phyloP scores from a whole-genome alignment of 805 yeast species.

The Groenewaldozyma salmanticensis region DNA sequence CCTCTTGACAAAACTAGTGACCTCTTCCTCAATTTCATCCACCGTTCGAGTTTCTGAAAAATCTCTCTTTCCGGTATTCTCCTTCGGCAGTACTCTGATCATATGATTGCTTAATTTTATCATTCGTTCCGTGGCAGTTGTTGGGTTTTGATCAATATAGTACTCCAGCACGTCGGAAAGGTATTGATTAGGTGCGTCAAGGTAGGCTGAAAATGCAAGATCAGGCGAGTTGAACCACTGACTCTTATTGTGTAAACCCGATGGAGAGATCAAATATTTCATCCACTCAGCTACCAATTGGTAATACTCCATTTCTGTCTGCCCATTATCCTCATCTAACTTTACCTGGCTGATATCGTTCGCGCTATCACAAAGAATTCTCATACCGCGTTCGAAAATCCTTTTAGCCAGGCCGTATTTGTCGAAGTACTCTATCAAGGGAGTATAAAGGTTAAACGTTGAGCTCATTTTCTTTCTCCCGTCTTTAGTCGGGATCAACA shows the following conservation, averaged over 20 bases:
- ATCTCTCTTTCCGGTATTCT: background rate
- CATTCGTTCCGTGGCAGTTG: background rate
- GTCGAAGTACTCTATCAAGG: conserved; percentile 12
- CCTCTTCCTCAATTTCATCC: conserved; percentile 9
- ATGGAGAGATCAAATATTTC: conserved; percentile 2
- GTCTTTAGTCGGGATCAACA: conserved; percentile 23
- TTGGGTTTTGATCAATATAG: background rate
- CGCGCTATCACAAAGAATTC: conserved; percentile 1
- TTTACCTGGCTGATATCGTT: too few species aligned
- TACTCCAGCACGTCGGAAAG: conserved; percentile 3
- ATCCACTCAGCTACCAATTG: conserved; percentile 7
- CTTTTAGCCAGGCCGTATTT: conserved; percentile 7
- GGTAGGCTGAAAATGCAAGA: conserved; percentile 2
- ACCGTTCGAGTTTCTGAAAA: background rate
- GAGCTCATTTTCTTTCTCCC: conserved; percentile 4
- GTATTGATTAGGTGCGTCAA: conserved; percentile 4
- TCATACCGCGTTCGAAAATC: conserved; percentile 4
- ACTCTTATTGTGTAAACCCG: conserved; percentile 1
- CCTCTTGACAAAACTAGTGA: conserved; percentile 8
- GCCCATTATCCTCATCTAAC: background rate
- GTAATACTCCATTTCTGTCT: background rate
- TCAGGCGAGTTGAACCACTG: conserved; percentile 1
- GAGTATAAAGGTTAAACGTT: conserved; percentile 12
- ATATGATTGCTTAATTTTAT: conserved; percentile 4
- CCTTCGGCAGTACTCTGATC: conserved; percentile 2